These are phyloP conservation scores for Colletotrichum gloeosporioides DNA, from an alignment of 2,329 filamentous ascomycete genomes.

Conservation along the genomic window DNA sequence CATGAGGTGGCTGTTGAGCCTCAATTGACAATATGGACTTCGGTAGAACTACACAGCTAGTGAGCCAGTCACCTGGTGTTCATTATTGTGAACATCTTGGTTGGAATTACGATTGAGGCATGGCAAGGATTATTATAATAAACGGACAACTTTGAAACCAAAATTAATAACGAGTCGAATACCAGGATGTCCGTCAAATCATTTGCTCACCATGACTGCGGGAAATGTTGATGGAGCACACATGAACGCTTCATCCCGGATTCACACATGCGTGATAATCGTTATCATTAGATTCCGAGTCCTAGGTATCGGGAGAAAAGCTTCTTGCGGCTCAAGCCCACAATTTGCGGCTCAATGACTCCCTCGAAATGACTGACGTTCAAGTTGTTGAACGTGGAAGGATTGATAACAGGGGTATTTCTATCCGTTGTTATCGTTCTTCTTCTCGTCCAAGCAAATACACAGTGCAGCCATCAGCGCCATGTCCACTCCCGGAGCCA, in stretches of 20 bases:
- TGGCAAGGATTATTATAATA: too few relatives aligned
- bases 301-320: neutral
- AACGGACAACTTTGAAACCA: neutral
- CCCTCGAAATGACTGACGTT: neutral
- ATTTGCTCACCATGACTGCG: neutral
- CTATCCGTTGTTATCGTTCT: conserved; percentile 36
- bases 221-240: neutral
- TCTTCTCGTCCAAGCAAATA: conserved; percentile 71
- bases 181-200: neutral
- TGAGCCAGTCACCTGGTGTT: neutral
- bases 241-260: neutral
- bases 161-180: neutral
- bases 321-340: neutral
- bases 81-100: neutral
- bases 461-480: conserved; percentile 70
- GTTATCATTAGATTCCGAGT: neutral
- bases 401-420: neutral
- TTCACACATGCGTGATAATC: neutral
- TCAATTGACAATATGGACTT: neutral
- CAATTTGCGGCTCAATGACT: neutral
- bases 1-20: neutral
- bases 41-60: neutral
- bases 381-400: neutral
- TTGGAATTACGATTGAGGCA: neutral
- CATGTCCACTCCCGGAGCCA: conserved; percentile 71